Evolutionary conservation across 2,329 filamentous ascomycete species (phyloP).

Genomic region (Aspergillus niger): DNA sequence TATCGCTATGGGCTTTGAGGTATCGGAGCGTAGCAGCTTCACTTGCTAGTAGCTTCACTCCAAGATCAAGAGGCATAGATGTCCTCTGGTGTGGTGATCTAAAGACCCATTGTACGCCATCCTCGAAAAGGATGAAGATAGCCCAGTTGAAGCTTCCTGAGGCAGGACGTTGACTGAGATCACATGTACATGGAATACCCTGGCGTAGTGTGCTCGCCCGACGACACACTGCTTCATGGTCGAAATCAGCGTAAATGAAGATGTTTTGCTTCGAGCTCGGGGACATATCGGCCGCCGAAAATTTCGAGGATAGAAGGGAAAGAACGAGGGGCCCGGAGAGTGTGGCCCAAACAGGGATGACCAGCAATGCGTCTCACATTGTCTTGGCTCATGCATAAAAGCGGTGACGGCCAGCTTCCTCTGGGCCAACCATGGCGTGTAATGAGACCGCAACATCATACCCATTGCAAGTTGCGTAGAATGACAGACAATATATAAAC

Average conservation of each 20-base stretch:
- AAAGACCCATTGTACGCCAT: slow-evolving; percentile 34
- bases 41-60: slow-evolving; percentile 30
- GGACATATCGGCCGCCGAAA: neutral
- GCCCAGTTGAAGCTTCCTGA: slow-evolving; percentile 35
- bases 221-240: slow-evolving; percentile 24
- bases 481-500: no score
- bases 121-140: slow-evolving; percentile 34
- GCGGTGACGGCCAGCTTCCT: no score
- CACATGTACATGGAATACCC: slow-evolving; percentile 21
- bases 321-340: no score
- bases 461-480: no score
- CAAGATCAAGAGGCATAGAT: slow-evolving; percentile 22
- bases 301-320: no score
- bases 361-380: no score
- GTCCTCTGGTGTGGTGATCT: slow-evolving; percentile 27
- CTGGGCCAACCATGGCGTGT: no score
- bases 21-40: slow-evolving; percentile 37
- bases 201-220: slow-evolving; percentile 23
- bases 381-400: no score
- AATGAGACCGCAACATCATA: no score
- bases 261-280: neutral
- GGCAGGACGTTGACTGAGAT: slow-evolving; percentile 27
- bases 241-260: slow-evolving; percentile 18
- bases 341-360: no score
- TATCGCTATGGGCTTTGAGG: slow-evolving; percentile 30